Evolutionary conservation across 148 eudicot genomes (phyloP).

Genomic region (Hydrangea macrophylla): DNA sequence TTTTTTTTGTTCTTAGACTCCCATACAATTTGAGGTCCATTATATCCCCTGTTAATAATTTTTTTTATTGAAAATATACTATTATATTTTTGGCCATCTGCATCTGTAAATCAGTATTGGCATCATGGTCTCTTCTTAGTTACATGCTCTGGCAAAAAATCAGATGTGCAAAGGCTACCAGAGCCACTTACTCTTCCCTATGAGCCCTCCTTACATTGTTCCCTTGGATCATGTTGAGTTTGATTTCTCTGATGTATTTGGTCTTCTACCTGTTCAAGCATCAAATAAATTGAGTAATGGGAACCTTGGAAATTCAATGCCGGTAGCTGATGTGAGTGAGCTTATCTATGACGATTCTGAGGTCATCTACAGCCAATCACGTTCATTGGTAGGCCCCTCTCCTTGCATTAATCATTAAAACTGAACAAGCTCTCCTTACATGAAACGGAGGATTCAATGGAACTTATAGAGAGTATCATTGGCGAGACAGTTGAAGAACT

Average conservation of each 20-base stretch:
- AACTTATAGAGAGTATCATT: constrained; percentile 23
- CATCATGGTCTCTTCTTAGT: constrained; percentile 73
- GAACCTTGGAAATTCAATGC: constrained; percentile 25
- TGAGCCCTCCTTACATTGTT: constrained; percentile 46
- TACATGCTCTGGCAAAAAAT: constrained; percentile 29
- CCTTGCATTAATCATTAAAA: constrained; percentile 53
- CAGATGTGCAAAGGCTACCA: constrained; percentile 38
- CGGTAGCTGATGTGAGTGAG: constrained; percentile 38
- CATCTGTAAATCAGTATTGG: constrained; percentile 13
- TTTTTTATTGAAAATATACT: too few species aligned
- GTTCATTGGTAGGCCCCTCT: constrained; percentile 88
- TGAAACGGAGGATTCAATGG: constrained; percentile 45
- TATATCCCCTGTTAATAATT: too few species aligned
- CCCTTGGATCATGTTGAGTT: constrained; percentile 51
- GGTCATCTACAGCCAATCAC: constrained; percentile 62
- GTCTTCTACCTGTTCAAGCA: constrained; percentile 48
- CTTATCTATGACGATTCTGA: constrained; percentile 58
- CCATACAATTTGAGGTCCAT: too few species aligned
- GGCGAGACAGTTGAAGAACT: constrained; percentile 25
- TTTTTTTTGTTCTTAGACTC: too few species aligned
- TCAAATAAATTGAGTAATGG: constrained; percentile 39
- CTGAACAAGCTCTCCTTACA: constrained; percentile 51
- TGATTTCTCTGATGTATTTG: constrained; percentile 82
- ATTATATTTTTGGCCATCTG: constrained; percentile 39
- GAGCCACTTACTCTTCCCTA: constrained; percentile 35